Conservation (phyloP, 208 protist species). For the Trypanosoma lewisi region DNA sequence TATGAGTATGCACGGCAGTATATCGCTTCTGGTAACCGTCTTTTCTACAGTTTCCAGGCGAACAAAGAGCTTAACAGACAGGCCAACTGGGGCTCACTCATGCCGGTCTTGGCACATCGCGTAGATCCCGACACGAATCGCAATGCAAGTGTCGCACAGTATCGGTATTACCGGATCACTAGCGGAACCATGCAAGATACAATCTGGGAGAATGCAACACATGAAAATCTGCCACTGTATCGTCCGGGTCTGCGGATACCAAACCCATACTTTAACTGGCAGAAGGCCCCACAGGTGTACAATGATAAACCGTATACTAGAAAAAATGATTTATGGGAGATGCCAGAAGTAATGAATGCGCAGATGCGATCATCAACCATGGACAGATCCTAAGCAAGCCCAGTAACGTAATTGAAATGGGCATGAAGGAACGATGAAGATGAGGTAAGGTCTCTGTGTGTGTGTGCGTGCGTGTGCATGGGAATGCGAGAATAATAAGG, state of each 20-base stretch:
- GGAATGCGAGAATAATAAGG: background rate
- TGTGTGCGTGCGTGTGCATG: background rate
- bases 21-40: conserved; percentile 52
- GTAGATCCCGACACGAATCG: conserved; percentile 83
- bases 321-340: conserved; percentile 86
- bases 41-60: conserved; percentile 80
- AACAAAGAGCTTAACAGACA: conserved; percentile 61
- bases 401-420: background rate
- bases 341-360: conserved; percentile 72
- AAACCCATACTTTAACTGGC: conserved; percentile 88
- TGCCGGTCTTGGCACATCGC: conserved; percentile 52
- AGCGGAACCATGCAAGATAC: conserved; percentile 68
- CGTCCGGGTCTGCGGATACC: conserved; percentile 41
- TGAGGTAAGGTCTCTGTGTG: background rate
- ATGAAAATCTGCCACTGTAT: conserved; percentile 67
- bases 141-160: conserved; percentile 70
- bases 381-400: background rate
- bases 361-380: conserved; percentile 40
- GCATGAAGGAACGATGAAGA: too few species aligned
- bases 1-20: conserved; percentile 78
- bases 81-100: conserved; percentile 69
- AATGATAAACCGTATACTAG: conserved; percentile 55
- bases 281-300: conserved; percentile 76
- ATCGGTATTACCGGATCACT: conserved; percentile 72
- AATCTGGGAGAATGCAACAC: conserved; percentile 72